These are phyloP conservation scores for Brachypodium distachyon DNA, from an alignment of 202 grass and related monocot species.

Conservation along the genomic window DNA sequence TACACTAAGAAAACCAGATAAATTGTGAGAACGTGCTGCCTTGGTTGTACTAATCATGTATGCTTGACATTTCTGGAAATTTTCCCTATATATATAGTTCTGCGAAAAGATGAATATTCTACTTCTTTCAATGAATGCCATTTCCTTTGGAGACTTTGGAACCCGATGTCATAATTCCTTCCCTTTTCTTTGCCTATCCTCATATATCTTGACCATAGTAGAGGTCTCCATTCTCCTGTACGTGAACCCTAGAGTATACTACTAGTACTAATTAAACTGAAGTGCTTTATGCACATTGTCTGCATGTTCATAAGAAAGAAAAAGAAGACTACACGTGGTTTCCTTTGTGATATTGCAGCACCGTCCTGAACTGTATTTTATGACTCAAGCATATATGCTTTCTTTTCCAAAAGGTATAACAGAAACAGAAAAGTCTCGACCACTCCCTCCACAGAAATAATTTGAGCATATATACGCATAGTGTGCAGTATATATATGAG, in stretches of 20 bases:
- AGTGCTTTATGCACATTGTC: slow-evolving; percentile 22
- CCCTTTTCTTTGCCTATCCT: not conserved
- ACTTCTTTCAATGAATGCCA: not conserved
- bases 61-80: slow-evolving; percentile 4
- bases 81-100: not conserved
- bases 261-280: not conserved
- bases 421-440: not conserved
- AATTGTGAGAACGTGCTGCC: not conserved
- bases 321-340: not conserved
- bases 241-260: slow-evolving; percentile 11
- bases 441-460: no score
- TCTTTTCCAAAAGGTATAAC: not conserved
- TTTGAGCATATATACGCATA: no score
- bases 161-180: not conserved
- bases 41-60: not conserved
- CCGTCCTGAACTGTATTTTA: slow-evolving; percentile 3
- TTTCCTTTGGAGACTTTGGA: slow-evolving; percentile 7
- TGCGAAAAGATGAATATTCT: slow-evolving; percentile 17
- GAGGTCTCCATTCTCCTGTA: slow-evolving; percentile 20
- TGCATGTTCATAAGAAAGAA: slow-evolving; percentile 7
- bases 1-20: not conserved
- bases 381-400: slow-evolving; percentile 7
- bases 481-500: no score
- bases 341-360: not conserved
- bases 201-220: slow-evolving; percentile 18